A percentile compares a stretch with the other conserved stretches of the same genome.
Evolutionary conservation across 73 alveolate species (phyloP).

Genomic region (Symbiodinium pilosum): DNA sequence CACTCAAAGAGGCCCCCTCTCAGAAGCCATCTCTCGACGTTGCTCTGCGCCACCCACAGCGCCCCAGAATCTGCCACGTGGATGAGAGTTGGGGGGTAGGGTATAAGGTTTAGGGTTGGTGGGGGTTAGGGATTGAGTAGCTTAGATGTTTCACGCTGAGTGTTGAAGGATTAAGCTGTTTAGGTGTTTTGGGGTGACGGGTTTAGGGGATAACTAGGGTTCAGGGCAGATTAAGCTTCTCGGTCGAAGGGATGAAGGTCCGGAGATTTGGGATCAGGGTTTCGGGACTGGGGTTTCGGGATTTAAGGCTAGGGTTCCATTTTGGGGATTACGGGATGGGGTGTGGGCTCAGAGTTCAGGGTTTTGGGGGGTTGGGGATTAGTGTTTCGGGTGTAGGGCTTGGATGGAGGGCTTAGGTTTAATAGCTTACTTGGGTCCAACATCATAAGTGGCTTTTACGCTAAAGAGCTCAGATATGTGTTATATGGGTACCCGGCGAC

Average conservation of each 20-base stretch:
- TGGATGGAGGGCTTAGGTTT: background rate
- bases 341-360: too few relatives aligned
- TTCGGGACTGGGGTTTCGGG: background rate
- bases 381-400: background rate
- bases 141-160: too few relatives aligned
- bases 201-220: too few relatives aligned
- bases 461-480: too few relatives aligned
- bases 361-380: background rate
- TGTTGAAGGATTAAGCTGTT: too few relatives aligned
- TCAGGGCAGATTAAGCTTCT: too few relatives aligned
- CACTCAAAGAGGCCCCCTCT: constrained; percentile 58
- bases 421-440: too few relatives aligned
- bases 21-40: constrained; percentile 42
- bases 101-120: background rate
- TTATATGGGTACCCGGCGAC: too few relatives aligned
- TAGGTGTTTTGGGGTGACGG: too few relatives aligned
- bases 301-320: background rate
- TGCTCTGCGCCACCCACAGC: constrained; percentile 48
- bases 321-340: too few relatives aligned
- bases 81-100: background rate
- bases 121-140: background rate
- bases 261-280: background rate
- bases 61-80: background rate
- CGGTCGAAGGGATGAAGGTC: too few relatives aligned
- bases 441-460: too few relatives aligned